Base-by-base conservation (phyloP, 768 basidiomycete species). In the Pisolithus albus region DNA sequence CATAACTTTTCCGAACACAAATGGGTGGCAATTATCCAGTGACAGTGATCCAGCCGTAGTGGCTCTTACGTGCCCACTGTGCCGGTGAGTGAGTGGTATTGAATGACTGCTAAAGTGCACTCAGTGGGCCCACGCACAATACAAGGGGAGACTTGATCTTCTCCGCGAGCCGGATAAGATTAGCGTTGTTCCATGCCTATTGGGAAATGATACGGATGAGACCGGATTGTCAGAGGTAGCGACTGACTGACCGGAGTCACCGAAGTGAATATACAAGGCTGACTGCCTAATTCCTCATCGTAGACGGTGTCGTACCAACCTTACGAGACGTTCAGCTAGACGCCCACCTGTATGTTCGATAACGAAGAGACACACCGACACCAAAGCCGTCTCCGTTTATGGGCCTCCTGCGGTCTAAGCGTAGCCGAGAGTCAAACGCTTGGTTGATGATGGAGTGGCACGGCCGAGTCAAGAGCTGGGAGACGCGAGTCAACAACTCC, bases 351-450 rank as follows among this genome's bases (percentile, higher is more conserved):
- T 32, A 38, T 7, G 24, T n/a, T 21, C 37, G 19, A 11, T 19
- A 19, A 21, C 13, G 32, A 36, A 28, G 16, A 41, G 59, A 70
- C 84, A 53, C 57, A 90, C 89, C 89, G 16, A 98, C 92, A 26
- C 95, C 95, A 66, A 98, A 98, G 0, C 95, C 95, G 65, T 97
- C 94, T 8, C 91, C 90, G 58, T 92, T 92, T 69, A 92, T 91
- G n/a, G 90, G 91, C 54, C 89, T 70, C 51, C 90, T 76, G 56
- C 73, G 77, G 62, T 92, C 90, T 48, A 92, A 66, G 18, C 95
- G 81, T 30, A 99, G 75, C 7, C 94, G 80, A 19, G 92, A 94
- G 70, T 97, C 95, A 61, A 92, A 94, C 0, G 95, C 92, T 71
- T 96, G 92, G 66, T 95, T 95, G 66, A 94, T 96, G 71, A 97